Base-by-base conservation (phyloP, 1,284 basidiomycete genomes). In the Malassezia obtusa region DNA sequence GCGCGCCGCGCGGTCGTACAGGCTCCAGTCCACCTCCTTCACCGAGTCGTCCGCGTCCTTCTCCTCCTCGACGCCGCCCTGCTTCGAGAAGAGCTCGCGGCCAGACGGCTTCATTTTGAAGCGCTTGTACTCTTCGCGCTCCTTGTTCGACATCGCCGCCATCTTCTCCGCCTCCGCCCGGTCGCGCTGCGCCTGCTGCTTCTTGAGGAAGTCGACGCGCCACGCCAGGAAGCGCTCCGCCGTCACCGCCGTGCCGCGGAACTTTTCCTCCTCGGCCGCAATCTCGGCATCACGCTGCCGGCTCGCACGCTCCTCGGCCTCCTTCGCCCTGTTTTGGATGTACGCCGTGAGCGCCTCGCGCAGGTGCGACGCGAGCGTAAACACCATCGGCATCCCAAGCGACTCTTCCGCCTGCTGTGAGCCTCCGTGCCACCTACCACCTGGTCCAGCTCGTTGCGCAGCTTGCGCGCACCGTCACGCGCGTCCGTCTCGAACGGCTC, bases 311-410 rank as follows among this genome's bases (percentile, higher is more conserved):
- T 62, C 82, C 59, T 81, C 79, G 52, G 78, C 77, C 57, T 78
- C 79, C 48, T 75, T 79, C 54, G 83, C 81, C 28, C 78, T 77
- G 57, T 86, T 81, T 40, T 77, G 63, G 45, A 67, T 58, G 36
- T 70, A 60, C n/a, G 57, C 62, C 4, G 83, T 81, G 12, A 95
- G 77, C 45, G 82, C 79, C 72, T 95, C 91, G 58, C 86, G 80
- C 40, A 95, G 80, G 64, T 88, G 85, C 2, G 87, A 85, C 4
- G 89, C 86, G 6, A 98, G 79, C 0, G 91, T 89, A 71, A 95
- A 98, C 11, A 89, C 91, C 90, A 96, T 95, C 2, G 92, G 89
- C 85, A 95, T 92, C 33, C 90, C 90, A 22, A 89, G 71, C 64
- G 87, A 91, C 69, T 95, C 90, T 69, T 86, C 82, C 25, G 85